Conservation (phyloP, 371 early-diverging fungal species). For the Lichtheimia corymbifera region DNA sequence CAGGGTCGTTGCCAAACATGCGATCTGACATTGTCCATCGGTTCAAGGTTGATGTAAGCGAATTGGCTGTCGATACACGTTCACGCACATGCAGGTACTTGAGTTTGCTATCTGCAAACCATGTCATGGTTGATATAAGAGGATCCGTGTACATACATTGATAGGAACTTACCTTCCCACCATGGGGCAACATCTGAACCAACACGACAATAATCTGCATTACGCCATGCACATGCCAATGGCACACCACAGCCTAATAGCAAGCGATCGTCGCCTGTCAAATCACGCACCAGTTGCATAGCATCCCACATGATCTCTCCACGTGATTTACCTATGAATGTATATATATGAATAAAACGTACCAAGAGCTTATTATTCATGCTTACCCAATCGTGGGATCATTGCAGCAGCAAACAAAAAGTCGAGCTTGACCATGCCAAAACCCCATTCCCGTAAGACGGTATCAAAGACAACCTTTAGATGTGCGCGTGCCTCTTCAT, state of each 20-base stretch:
- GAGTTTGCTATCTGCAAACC: conserved; percentile 31
- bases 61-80: conserved; percentile 58
- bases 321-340: conserved; percentile 46
- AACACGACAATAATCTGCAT: conserved; percentile 60
- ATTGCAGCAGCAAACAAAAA: conserved; percentile 64
- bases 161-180: conserved; percentile 46
- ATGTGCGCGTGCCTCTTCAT: conserved; percentile 42
- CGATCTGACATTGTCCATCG: conserved; percentile 55
- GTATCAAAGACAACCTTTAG: conserved; percentile 52
- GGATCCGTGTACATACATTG: too few species aligned
- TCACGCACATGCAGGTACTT: conserved; percentile 58
- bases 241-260: conserved; percentile 63
- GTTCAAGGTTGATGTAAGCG: conserved; percentile 50
- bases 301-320: conserved; percentile 66
- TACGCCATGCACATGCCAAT: conserved; percentile 50
- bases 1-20: conserved; percentile 68
- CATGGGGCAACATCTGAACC: conserved; percentile 59
- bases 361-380: conserved; percentile 62
- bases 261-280: conserved; percentile 49
- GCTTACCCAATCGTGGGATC: conserved; percentile 47
- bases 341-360: conserved; percentile 56
- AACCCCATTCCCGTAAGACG: conserved; percentile 56
- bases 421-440: conserved; percentile 59
- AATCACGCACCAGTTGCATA: conserved; percentile 53
- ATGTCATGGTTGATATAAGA: too few species aligned